Conservation (phyloP, 805 yeast species). For the Schizosaccharomyces cryophilus region DNA sequence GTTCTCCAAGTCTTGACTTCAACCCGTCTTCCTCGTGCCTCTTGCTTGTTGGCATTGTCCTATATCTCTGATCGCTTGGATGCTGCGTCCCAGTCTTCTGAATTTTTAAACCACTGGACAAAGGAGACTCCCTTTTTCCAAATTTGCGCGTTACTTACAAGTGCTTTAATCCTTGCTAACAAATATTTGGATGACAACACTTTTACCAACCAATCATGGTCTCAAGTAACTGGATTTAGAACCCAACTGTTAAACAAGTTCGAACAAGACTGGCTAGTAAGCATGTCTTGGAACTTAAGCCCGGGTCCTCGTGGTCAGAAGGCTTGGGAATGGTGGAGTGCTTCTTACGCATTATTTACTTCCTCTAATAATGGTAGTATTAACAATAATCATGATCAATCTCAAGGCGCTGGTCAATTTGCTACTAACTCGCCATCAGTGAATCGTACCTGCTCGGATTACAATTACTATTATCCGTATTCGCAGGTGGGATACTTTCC, state of each 20-base stretch:
- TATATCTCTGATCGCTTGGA: conserved; percentile 41
- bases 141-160: conserved; percentile 19
- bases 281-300: neutral
- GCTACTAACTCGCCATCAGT: neutral
- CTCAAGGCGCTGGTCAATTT: neutral
- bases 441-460: neutral
- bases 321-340: conserved; percentile 1
- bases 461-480: neutral
- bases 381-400: neutral
- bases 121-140: conserved; percentile 6
- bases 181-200: conserved; percentile 93
- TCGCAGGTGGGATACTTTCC: neutral
- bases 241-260: conserved; percentile 32
- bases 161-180: conserved; percentile 62
- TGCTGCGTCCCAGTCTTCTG: conserved; percentile 2
- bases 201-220: conserved; percentile 85
- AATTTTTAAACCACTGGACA: neutral
- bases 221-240: conserved; percentile 72
- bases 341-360: neutral
- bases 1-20: conserved; percentile 52
- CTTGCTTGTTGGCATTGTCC: conserved; percentile 57
- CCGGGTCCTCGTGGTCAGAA: neutral
- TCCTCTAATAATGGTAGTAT: neutral
- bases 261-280: conserved; percentile 44
- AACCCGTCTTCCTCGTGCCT: conserved; percentile 65